Base-by-base conservation (phyloP, 2,329 filamentous ascomycete species). In the Stachybotrys chartarum region DNA sequence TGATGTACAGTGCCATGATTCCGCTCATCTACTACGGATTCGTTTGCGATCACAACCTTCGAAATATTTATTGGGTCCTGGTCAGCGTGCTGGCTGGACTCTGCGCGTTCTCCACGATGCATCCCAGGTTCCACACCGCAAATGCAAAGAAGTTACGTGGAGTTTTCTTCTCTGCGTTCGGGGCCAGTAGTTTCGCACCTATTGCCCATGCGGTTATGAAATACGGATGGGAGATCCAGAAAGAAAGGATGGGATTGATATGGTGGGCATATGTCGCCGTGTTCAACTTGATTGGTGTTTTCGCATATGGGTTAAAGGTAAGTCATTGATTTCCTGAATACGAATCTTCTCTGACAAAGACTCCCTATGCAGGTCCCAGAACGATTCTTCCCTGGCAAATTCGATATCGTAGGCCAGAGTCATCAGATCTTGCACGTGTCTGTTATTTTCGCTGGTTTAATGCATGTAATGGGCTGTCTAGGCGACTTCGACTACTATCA, bases 21-120 rank as follows among this genome's bases (percentile, higher is more conserved):
- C 58, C 58, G 11, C 55, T 52, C 24, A 56, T 59, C 14, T 59
- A 59, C 50, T 59, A 58, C 47, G 60, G 59, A 14, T 62, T 62
- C 31, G 46, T 58, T 7, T 62, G 60, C 51, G 54, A 62, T 39
- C 55, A 39, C 7, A 54, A 14, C 11, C 39, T 61, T 16, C 51
- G 50, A 31, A 6, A 50, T 7, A 6, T 60, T 1, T 62, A 62
- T 47, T 62, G 60, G 60, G 53, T 47, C 48, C 54, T 56, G 47
- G 58, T 60, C 50, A 50, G 48, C 52, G 55, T 57, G 8, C 52
- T 59, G 35, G 35, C 35, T 39, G 35, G 35, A 12, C 47, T 52
- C 52, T 60, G 59, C 49, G 45, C 45, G 3, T 50, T 59, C 24
- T 32, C 58, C 12, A 62, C 59, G 2, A 50, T 62, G 5, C 50